A percentile compares a stretch with the other conserved stretches of the same genome.
These are phyloP conservation scores for Lunularia cruciata DNA, from an alignment of 225 moss, liverwort and hornwort genomes.

Conservation along the genomic window DNA sequence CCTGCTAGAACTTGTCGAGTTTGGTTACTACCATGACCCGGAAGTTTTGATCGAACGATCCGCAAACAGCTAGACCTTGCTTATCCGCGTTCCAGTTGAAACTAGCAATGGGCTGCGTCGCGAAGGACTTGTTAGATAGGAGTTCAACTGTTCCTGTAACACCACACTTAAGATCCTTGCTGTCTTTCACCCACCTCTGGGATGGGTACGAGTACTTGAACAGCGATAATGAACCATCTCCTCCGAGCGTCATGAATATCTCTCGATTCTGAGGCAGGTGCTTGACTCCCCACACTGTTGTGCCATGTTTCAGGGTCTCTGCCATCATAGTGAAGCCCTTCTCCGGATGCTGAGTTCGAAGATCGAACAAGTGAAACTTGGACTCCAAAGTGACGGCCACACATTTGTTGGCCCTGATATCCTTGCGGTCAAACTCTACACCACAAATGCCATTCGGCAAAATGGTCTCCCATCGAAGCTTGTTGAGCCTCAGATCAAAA, in stretches of 20 bases:
- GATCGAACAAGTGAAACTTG: constrained; percentile 76
- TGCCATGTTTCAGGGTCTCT: constrained; percentile 69
- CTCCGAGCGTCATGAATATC: constrained; percentile 73
- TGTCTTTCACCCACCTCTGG: constrained; percentile 54
- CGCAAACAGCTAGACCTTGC: constrained; percentile 72
- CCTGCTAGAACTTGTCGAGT: constrained; percentile 47
- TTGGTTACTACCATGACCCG: constrained; percentile 77
- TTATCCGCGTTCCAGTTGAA: constrained; percentile 86
- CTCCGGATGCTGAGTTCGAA: constrained; percentile 57
- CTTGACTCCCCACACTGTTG: constrained; percentile 76
- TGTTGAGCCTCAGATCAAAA: constrained; percentile 69
- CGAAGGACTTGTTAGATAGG: constrained; percentile 58
- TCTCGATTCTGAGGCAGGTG: constrained; percentile 90
- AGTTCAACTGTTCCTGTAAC: constrained; percentile 62
- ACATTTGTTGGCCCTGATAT: constrained; percentile 93
- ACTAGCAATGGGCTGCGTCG: constrained; percentile 78
- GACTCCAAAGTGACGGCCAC: constrained; percentile 83
- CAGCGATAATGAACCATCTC: constrained; percentile 78
- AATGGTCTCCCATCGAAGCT: constrained; percentile 80
- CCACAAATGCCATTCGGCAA: constrained; percentile 81
- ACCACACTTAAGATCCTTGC: constrained; percentile 50
- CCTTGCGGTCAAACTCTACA: constrained; percentile 88
- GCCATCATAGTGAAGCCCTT: constrained; percentile 58
- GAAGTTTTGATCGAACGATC: constrained; percentile 86
- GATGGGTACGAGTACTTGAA: constrained; percentile 86